These are phyloP conservation scores for Scheffersomyces titani DNA, from an alignment of 1,139 yeast genomes.

Conservation along the genomic window DNA sequence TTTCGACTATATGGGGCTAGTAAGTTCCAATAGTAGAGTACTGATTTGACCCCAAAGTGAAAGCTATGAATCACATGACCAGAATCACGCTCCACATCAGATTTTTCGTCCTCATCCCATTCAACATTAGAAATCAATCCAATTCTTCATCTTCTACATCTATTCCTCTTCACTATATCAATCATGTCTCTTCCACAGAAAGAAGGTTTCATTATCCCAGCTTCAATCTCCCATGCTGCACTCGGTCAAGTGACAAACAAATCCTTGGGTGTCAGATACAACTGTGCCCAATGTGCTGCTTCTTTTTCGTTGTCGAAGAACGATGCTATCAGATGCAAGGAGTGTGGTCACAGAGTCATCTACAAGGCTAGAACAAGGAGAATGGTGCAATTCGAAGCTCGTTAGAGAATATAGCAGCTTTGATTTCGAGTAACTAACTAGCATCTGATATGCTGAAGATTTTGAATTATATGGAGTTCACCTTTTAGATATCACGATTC, in stretches of 20 bases:
- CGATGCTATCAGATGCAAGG: slow-evolving; percentile 97
- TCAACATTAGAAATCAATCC: not conserved
- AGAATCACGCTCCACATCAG: not conserved
- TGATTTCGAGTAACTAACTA: too few relatives aligned
- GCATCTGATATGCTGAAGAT: too few relatives aligned
- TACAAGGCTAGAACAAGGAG: slow-evolving; percentile 97
- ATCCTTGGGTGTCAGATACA: slow-evolving; percentile 82
- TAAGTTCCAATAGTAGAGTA: too few relatives aligned
- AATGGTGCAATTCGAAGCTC: slow-evolving; percentile 70
- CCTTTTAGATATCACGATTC: too few relatives aligned
- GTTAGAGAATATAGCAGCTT: slow-evolving; percentile 20
- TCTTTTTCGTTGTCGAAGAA: slow-evolving; percentile 85
- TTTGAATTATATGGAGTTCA: too few relatives aligned
- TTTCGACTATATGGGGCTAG: too few relatives aligned
- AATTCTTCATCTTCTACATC: slow-evolving; percentile 1
- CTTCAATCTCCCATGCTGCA: slow-evolving; percentile 74
- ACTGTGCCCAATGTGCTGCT: slow-evolving; percentile 96
- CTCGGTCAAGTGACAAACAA: slow-evolving; percentile 65
- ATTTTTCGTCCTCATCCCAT: slow-evolving; percentile 5
- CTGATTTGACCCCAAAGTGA: too few relatives aligned
- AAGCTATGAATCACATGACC: too few relatives aligned
- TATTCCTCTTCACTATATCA: slow-evolving; percentile 6
- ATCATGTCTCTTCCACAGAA: slow-evolving; percentile 65
- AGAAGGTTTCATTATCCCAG: slow-evolving; percentile 93
- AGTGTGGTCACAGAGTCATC: slow-evolving; percentile 96